phyloP scores from a whole-genome alignment of 345 rosid species.

The Fremontodendron californicum region DNA sequence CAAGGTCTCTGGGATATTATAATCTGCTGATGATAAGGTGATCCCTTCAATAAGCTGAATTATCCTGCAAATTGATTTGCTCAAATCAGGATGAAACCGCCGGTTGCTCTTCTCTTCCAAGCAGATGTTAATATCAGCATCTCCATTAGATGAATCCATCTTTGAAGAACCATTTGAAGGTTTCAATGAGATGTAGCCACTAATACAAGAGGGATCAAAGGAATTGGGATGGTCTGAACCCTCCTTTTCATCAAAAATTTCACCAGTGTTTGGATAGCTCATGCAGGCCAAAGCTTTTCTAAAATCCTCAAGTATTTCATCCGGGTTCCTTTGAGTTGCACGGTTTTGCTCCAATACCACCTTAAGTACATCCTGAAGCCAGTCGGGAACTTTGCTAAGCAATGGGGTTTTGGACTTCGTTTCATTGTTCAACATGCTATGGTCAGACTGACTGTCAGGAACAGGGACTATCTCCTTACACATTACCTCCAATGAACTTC shows the following conservation, averaged over 20 bases:
- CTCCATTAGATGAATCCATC: constrained; percentile 20
- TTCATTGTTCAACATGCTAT: constrained; percentile 21
- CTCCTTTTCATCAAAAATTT: constrained; percentile 22
- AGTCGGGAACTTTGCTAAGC: constrained; percentile 25
- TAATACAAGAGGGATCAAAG: constrained; percentile 13
- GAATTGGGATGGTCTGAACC: constrained; percentile 10
- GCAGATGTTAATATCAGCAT: constrained; percentile 16
- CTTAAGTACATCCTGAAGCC: constrained; percentile 50
- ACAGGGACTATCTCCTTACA: constrained; percentile 28
- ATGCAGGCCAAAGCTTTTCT: constrained; percentile 42
- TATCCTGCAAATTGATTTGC: constrained; percentile 54
- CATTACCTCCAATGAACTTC: constrained; percentile 21
- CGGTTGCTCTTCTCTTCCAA: constrained; percentile 22
- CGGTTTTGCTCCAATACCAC: constrained; percentile 44
- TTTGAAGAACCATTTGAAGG: constrained; percentile 22
- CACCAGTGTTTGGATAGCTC: constrained; percentile 19
- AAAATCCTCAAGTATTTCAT: constrained; percentile 56
- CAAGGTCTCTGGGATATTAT: constrained; percentile 23
- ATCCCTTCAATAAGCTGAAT: constrained; percentile 68
- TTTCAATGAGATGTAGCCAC: constrained; percentile 23
- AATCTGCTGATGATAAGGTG: constrained; percentile 27
- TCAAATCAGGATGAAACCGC: constrained; percentile 37
- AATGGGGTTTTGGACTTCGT: constrained; percentile 24
- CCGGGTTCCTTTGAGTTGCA: constrained; percentile 34
- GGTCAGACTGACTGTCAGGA: constrained; percentile 26